Evolutionary conservation across 257 asterid species (phyloP), one percentile per base, ranked within the genome.

Genomic region (Solanum pinnatisectum): DNA sequence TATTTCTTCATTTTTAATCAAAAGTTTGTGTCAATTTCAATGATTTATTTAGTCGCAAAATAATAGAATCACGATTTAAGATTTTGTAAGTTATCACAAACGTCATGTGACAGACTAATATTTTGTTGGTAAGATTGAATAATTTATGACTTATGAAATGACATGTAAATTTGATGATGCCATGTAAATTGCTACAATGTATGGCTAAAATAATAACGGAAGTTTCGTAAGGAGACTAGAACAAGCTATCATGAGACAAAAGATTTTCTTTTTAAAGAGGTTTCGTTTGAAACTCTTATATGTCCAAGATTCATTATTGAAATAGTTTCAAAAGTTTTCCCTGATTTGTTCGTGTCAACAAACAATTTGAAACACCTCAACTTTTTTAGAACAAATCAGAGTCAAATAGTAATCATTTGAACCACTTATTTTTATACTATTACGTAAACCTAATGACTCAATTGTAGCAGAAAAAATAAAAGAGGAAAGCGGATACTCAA

Each of bases 81-180:
- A 71, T 18, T 35, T 18, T 35, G 1, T 20, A 10, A 35, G 3
- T 35, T 16, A 73, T 20, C 25, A 11, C 8, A 13, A 73, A 18
- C 0, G 30, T 2, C 3, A 20, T 5, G 1, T 1, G 44, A 18
- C 0, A 0, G 2, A 16, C 8, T 8, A 72, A 30, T 33, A 5
- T 33, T 18, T 70, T 72, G 0, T 72, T 0, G 0, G 3, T 72
- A 4, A 33, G 4, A 4, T 72, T 72, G 79, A 72, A 22, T 4
- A 33, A 18, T 39, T 8, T 72, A 72, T 33, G 8, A 72, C n/a
- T 56, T 56, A 56, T 6, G 65, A 18, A 56, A 56, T 42, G 49
- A 1, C 23, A 49, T 49, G 23, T 16, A 49, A 49, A 42, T 10
- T 42, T 33, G 35, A 33, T 33, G 2, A 36, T 56, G 65, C 12